Evolutionary conservation across 805 yeast genomes (phyloP).

Genomic region (Saccharomyces jurei): DNA sequence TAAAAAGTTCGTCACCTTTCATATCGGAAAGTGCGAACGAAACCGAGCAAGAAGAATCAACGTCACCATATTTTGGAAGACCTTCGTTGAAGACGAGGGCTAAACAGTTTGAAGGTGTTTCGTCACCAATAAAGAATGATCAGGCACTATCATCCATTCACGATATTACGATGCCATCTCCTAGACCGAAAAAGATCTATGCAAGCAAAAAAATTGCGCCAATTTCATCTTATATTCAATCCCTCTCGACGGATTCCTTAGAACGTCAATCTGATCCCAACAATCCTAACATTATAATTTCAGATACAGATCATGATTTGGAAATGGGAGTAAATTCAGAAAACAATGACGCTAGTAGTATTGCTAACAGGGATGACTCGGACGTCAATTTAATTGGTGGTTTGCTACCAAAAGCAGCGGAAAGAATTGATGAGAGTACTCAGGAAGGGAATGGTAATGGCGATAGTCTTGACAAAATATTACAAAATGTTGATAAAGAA

Average conservation of each 20-base stretch:
- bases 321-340: background rate
- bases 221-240: background rate
- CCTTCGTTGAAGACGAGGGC: slow-evolving; percentile 5
- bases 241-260: background rate
- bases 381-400: slow-evolving; percentile 18
- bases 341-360: background rate
- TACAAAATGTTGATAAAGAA: slow-evolving; percentile 4
- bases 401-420: background rate
- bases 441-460: background rate
- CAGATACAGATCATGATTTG: slow-evolving; percentile 16
- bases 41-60: background rate
- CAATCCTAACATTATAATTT: slow-evolving; percentile 7
- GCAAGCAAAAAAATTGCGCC: background rate
- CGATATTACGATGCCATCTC: background rate
- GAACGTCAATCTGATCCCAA: background rate
- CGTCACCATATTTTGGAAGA: slow-evolving; percentile 10
- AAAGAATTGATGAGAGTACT: background rate
- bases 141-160: background rate
- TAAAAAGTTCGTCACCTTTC: background rate
- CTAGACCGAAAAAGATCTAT: background rate
- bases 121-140: background rate
- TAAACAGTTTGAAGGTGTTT: background rate
- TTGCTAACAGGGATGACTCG: background rate
- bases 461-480: slow-evolving; percentile 1
- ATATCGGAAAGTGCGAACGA: background rate